Evolutionary conservation across 805 yeast species (phyloP), one percentile per base, ranked within the genome.

Genomic region (Hanseniaspora lachancei): DNA sequence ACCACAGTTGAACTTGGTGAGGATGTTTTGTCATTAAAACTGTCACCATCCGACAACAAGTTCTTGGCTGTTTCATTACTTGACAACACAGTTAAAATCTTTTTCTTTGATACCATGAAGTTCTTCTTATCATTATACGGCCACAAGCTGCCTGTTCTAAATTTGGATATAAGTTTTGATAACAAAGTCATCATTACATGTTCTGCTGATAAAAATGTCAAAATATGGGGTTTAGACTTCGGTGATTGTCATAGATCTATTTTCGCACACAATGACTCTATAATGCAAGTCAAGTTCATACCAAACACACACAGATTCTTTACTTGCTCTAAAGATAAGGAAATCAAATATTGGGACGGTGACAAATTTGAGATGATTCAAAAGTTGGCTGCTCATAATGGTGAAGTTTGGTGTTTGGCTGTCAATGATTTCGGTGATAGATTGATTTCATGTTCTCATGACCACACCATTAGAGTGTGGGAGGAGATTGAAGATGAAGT

Each of bases 161-260:
- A 96, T 2, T 79, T 93, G 61, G 98, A 93, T 66, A 89, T 93
- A 46, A 86, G 97, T 1, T 75, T 69, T 62, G 99, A 93, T 68
- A 82, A 91, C 40, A 91, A 93, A 68, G 68, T 93, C 62, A 77
- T 93, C 59, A 81, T 91, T 54, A 87, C 97, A 0, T 86, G 96
- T 4, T 88, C 97, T 0, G 98, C 98, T 0, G 99, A 93, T 70
- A 93, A 93, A 69, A 93, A 93, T 69, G 86, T 93, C 66, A 89
- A 95, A 70, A 85, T 93, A 57, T 93, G 99, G 99, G 99, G 99
- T 52, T 73, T 93, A 57, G 98, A 93, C 68, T 93, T 93, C 70
- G 99, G 99, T 70, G 99, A 93, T 70, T 93, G 98, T 74, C 98
- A 93, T 69, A 85, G 84, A 67, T 91, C 97, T 1, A 80, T 93